A percentile compares a stretch with the other conserved stretches of the same genome.
These are phyloP conservation scores for Alternaria arbusti DNA, from an alignment of 2,329 filamentous ascomycete species.

Conservation along the genomic window DNA sequence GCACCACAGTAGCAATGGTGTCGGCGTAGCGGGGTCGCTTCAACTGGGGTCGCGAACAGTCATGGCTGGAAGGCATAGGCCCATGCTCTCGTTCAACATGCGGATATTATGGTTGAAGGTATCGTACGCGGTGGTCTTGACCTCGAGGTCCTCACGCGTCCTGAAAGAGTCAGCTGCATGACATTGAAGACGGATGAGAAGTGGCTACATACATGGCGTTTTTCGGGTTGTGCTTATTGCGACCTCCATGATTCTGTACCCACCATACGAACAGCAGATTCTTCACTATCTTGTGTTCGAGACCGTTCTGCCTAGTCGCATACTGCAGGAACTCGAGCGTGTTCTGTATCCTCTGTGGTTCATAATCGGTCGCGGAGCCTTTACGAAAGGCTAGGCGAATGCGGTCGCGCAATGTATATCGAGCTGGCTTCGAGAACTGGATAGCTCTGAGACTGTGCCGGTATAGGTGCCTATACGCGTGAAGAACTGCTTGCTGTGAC, in stretches of 20 bases:
- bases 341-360: constrained; percentile 60
- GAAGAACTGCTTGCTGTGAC: constrained; percentile 57
- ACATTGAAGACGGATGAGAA: not conserved
- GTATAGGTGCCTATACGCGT: constrained; percentile 74
- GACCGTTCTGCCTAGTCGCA: constrained; percentile 66
- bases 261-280: constrained; percentile 65
- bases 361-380: constrained; percentile 36
- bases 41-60: constrained; percentile 38
- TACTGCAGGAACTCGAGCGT: constrained; percentile 74
- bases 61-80: constrained; percentile 59
- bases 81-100: constrained; percentile 78
- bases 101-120: constrained; percentile 73
- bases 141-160: constrained; percentile 34
- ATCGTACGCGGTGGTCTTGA: constrained; percentile 54
- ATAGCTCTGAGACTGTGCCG: constrained; percentile 72
- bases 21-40: not conserved
- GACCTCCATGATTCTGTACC: constrained; percentile 47
- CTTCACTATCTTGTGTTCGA: constrained; percentile 76
- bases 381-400: constrained; percentile 52
- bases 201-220: constrained; percentile 21
- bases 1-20: constrained; percentile 8
- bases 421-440: constrained; percentile 72
- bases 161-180: constrained; percentile 17
- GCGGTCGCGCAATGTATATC: constrained; percentile 65
- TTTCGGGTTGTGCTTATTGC: constrained; percentile 36